Base-by-base conservation (phyloP, 73 alveolate species). In the Paramecium sonneborni region DNA sequence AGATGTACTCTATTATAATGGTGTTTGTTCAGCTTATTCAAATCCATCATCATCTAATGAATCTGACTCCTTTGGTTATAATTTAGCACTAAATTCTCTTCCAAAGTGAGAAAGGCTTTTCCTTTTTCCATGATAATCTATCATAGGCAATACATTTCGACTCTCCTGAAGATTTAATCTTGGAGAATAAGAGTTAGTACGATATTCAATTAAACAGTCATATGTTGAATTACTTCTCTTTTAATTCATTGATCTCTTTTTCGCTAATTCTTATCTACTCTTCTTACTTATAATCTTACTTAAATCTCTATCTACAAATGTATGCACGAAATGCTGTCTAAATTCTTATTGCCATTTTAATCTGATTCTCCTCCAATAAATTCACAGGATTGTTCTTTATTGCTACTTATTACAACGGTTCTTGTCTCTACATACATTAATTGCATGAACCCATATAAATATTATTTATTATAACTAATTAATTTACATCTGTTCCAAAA, bases 361-460 rank as follows among this genome's bases (percentile, higher is more conserved):
- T n/a, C n/a, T 62, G 84, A 62, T 62, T 26, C 12, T 30, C 46
- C 44, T 62, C 28, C 18, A 26, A 32, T 62, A 62, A 62, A 62
- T 62, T 62, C 23, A 62, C 84, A 26, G 84, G 38, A 62, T 32
- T 62, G 84, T 32, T 3, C 84, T 30, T 5, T 26, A 62, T 2
- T 0, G 84, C 12, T 62, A 52, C 68, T 52, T 52, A 52, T n/a
- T 62, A 32, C 84, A 12, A 62, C 12, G 84, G 84, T 62, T 62
- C 84, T 62, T 62, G 24, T 12, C 84, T 62, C 18, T 62, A 32
- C 6, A 62, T 46, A 21, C 84, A 62, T 62, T 62, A 62, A 62
- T 62, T 62, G 48, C 84, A 62, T 24, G 84, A 62, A 62, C 84
- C 84, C 84, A 62, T 62, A 62, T 62, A 62, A 62, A 62, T 62